Percentiles rank a stretch among this genome's conserved stretches.
These are phyloP conservation scores for Warburgia ugandensis DNA, from an alignment of 164 flowering plant genomes.

Conservation along the genomic window DNA sequence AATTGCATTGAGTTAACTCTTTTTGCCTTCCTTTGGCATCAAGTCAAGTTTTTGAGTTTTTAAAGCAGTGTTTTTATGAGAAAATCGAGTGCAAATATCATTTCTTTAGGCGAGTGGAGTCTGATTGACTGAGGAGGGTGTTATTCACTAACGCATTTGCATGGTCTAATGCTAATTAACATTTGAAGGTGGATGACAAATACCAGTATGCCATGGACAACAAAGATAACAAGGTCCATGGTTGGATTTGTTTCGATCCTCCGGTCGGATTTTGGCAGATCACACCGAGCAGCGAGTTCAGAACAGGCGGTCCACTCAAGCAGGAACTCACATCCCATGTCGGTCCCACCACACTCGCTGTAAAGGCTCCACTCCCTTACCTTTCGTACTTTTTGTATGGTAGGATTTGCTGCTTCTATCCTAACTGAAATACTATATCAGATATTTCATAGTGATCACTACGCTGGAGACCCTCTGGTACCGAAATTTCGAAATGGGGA, in stretches of 20 bases:
- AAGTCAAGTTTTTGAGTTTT: too few relatives aligned
- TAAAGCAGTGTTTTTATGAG: too few relatives aligned
- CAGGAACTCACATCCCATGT: conserved; percentile 89
- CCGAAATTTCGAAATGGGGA: conserved; percentile 42
- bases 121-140: too few relatives aligned
- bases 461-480: conserved; percentile 53
- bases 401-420: too few relatives aligned
- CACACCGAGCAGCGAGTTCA: conserved; percentile 76
- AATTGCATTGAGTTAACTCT: too few relatives aligned
- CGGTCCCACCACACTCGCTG: conserved; percentile 71
- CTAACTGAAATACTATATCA: too few relatives aligned
- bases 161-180: not conserved
- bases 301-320: conserved; percentile 81
- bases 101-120: too few relatives aligned
- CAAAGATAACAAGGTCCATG: conserved; percentile 63
- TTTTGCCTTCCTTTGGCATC: too few relatives aligned
- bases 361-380: too few relatives aligned
- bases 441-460: conserved; percentile 76
- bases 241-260: conserved; percentile 63
- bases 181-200: conserved; percentile 82
- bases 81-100: too few relatives aligned
- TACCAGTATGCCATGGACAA: conserved; percentile 74
- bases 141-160: not conserved
- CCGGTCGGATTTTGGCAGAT: conserved; percentile 80
- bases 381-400: too few relatives aligned